Conservation (phyloP, 495 filamentous ascomycete genomes). For the Neurospora sp. region DNA sequence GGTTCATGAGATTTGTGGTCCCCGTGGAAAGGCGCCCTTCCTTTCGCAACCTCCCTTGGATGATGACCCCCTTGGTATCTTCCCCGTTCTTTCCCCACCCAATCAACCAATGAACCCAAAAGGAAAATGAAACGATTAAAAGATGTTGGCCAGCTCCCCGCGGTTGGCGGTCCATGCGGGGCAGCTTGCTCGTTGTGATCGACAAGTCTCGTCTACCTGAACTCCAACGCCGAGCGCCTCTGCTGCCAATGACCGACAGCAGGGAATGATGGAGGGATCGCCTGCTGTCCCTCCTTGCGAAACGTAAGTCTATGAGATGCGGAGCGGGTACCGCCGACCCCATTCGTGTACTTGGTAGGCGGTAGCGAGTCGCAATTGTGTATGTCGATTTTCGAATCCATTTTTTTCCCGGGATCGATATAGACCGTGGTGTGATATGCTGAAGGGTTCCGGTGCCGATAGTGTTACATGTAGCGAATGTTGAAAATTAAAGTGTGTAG, state of each 20-base stretch:
- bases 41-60: constrained; percentile 1
- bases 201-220: not conserved
- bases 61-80: constrained; percentile 1
- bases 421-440: not conserved
- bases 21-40: constrained; percentile 6
- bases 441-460: constrained; percentile 4
- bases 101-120: constrained; percentile 2
- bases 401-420: not conserved
- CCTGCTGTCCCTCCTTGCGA: not conserved
- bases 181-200: not conserved
- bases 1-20: constrained; percentile 18
- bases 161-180: not conserved
- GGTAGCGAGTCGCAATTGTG: not conserved
- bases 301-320: not conserved
- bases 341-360: constrained; percentile 2
- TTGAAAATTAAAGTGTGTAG: constrained; percentile 18
- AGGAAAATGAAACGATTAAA: not conserved
- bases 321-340: not conserved
- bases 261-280: not conserved
- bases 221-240: not conserved
- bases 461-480: constrained; percentile 8
- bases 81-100: not conserved
- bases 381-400: not conserved
- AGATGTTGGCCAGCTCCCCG: not conserved
- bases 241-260: not conserved